phyloP scores from a whole-genome alignment of 2,329 filamentous ascomycete genomes.

The Aphanoascus verrucosus region DNA sequence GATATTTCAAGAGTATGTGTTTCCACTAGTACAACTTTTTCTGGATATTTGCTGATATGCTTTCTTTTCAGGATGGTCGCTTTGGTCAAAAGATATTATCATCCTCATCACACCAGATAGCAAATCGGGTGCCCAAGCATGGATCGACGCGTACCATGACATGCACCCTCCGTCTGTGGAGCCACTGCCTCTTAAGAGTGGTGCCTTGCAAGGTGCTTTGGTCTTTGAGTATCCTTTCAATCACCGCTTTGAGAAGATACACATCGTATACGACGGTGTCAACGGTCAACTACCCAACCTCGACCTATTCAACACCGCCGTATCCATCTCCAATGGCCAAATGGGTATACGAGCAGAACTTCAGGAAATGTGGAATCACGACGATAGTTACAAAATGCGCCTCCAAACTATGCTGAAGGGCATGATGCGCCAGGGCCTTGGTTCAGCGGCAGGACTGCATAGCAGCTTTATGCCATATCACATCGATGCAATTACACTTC shows the following conservation, averaged over 20 bases:
- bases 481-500: slow-evolving; percentile 87
- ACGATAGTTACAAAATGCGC: slow-evolving; percentile 67
- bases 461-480: slow-evolving; percentile 97
- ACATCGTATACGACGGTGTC: slow-evolving; percentile 87
- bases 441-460: slow-evolving; percentile 80
- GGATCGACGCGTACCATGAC: slow-evolving; percentile 96
- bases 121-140: slow-evolving; percentile 81
- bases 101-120: slow-evolving; percentile 82
- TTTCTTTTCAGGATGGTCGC: slow-evolving; percentile 59
- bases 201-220: slow-evolving; percentile 81
- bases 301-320: slow-evolving; percentile 88
- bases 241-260: slow-evolving; percentile 72
- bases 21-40: background rate
- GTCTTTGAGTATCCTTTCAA: slow-evolving; percentile 89
- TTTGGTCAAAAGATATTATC: slow-evolving; percentile 99
- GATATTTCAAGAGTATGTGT: slow-evolving; percentile 75
- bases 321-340: slow-evolving; percentile 76
- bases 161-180: slow-evolving; percentile 63
- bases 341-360: slow-evolving; percentile 79
- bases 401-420: slow-evolving; percentile 81
- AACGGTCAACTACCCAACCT: slow-evolving; percentile 94
- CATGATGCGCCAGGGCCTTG: slow-evolving; percentile 84
- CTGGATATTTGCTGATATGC: background rate
- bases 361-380: slow-evolving; percentile 73
- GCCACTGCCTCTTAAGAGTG: slow-evolving; percentile 77